These are phyloP conservation scores for Penstemon davidsonii DNA, from an alignment of 257 asterid species.

Conservation along the genomic window DNA sequence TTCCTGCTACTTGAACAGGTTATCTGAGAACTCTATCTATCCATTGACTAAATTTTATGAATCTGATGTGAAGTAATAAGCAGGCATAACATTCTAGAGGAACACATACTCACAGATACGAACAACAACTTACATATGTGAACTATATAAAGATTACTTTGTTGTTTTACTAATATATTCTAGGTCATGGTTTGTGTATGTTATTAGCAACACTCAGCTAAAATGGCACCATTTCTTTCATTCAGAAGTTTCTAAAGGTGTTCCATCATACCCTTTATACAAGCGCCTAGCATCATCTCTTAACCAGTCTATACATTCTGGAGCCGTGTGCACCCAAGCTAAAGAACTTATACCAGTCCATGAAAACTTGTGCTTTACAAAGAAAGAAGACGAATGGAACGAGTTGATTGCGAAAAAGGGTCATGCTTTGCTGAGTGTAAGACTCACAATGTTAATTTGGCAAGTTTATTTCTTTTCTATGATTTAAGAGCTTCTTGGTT, in stretches of 20 bases:
- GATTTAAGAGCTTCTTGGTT: slow-evolving; percentile 20
- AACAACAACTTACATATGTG: background rate
- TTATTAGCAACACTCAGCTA: slow-evolving; percentile 2
- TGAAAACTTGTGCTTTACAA: slow-evolving; percentile 36
- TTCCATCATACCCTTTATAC: slow-evolving; percentile 72
- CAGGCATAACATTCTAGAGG: too few relatives aligned
- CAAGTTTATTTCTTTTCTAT: slow-evolving; percentile 15
- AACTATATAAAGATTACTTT: background rate
- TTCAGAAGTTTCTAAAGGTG: slow-evolving; percentile 50
- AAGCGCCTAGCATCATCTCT: slow-evolving; percentile 66
- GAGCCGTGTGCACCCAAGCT: slow-evolving; percentile 34
- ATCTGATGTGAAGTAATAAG: background rate
- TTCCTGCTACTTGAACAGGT: background rate
- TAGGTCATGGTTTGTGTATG: background rate
- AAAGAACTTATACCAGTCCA: slow-evolving; percentile 32
- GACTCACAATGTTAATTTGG: background rate
- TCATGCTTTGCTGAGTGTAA: slow-evolving; percentile 51
- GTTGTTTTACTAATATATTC: background rate
- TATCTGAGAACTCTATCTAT: background rate
- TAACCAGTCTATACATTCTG: slow-evolving; percentile 46
- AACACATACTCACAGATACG: too few relatives aligned
- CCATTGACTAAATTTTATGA: background rate
- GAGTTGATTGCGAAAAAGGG: slow-evolving; percentile 51
- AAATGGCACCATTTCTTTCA: slow-evolving; percentile 2
- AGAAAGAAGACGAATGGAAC: slow-evolving; percentile 49